These are phyloP conservation scores for Rhodotorula babjevae DNA, from an alignment of 768 basidiomycete species.

Conservation along the genomic window DNA sequence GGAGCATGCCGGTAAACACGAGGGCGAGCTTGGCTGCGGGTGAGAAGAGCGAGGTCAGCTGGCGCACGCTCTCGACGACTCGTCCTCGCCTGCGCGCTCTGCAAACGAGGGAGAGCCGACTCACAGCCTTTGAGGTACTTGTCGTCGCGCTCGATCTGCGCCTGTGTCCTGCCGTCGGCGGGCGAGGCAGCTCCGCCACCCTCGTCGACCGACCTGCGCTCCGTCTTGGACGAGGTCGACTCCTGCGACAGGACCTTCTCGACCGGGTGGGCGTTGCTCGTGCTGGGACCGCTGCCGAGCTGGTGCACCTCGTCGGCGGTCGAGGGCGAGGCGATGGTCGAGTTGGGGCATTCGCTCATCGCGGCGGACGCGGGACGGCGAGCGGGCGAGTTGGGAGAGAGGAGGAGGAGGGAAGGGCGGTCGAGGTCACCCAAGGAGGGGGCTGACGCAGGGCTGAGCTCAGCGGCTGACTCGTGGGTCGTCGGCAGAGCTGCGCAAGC, in stretches of 20 bases:
- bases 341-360: not conserved
- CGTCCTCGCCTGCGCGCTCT: no score
- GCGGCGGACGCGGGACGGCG: no score
- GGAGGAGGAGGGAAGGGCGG: not conserved
- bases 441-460: not conserved
- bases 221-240: not conserved
- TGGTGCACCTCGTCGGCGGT: not conserved
- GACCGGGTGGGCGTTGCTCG: not conserved
- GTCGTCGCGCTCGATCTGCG: not conserved
- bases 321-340: not conserved
- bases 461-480: not conserved
- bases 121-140: constrained; percentile 24
- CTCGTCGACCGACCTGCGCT: not conserved
- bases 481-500: no score
- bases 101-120: not conserved
- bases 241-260: not conserved
- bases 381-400: no score
- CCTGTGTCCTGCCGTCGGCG: not conserved
- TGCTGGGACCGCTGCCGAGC: not conserved
- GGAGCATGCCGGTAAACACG: constrained; percentile 17
- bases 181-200: no score
- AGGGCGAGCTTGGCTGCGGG: constrained; percentile 7
- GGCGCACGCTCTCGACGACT: no score
- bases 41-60: no score
- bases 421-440: not conserved